Evolutionary conservation across 2,329 filamentous ascomycete species (phyloP).

Genomic region (Drechslera avenae): DNA sequence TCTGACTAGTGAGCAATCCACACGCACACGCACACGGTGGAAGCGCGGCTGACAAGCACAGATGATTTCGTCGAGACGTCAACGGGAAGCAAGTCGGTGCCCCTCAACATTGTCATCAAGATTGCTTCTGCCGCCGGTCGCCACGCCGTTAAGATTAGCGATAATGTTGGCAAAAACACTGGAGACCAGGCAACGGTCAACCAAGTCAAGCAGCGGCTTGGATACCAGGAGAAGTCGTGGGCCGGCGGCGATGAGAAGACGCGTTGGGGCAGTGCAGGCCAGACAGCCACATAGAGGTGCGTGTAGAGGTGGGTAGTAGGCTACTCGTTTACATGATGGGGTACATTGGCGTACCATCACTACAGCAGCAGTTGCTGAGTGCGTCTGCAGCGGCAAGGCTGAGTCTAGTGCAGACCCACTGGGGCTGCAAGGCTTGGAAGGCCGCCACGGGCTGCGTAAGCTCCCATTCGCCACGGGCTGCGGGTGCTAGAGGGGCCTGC

Average conservation of each 20-base stretch:
- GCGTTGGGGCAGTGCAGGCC: conserved; percentile 68
- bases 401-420: conserved; percentile 13
- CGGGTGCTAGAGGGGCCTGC: neutral
- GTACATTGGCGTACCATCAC: too few species aligned
- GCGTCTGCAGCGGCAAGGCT: conserved; percentile 25
- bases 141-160: conserved; percentile 87
- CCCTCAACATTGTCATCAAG: conserved; percentile 98
- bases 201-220: conserved; percentile 81
- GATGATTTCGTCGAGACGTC: conserved; percentile 80
- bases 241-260: conserved; percentile 79
- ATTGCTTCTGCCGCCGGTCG: conserved; percentile 81
- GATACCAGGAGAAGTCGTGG: conserved; percentile 87
- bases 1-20: conserved; percentile 71
- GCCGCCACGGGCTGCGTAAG: conserved; percentile 11
- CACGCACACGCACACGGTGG: too few species aligned
- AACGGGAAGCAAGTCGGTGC: conserved; percentile 81
- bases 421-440: conserved; percentile 7
- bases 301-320: conserved; percentile 3
- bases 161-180: conserved; percentile 91
- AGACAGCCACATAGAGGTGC: conserved; percentile 22
- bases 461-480: neutral
- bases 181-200: conserved; percentile 79
- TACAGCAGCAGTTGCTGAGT: conserved; percentile 6
- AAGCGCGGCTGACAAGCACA: conserved; percentile 34
- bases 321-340: too few species aligned